Evolutionary conservation across 805 yeast species (phyloP), one percentile per base, ranked within the genome.

Genomic region (Teunomyces gatunensis): DNA sequence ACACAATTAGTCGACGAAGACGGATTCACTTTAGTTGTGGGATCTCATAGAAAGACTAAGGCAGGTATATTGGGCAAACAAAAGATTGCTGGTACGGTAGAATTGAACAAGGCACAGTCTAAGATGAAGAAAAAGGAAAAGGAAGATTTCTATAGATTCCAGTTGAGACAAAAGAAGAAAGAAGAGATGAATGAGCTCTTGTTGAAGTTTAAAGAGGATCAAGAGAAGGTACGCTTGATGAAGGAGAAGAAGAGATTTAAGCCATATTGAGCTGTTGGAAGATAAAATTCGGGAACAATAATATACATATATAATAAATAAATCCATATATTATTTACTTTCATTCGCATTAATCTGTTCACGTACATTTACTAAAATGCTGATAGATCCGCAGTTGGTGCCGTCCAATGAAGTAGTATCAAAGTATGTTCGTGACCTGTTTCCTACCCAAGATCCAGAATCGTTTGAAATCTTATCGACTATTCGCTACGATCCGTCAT

Each of bases 141-240:
- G 73, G 77, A 79, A 55, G 98, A 95, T 69, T 94, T 94, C 74
- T 94, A 94, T 74, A 78, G 96, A 59, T 94, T 91, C 81, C 99
- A 94, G 73, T 80, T 94, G 56, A 84, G 99, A 68, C 96, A 94
- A 65, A 80, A 82, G 60, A 92, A 91, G 78, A 94, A 94, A 74
- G 81, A 78, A 53, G 96, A 92, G 67, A 89, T 94, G 88, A 88
- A 89, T 62, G 90, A 88, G 46, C 73, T 94, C 61, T 74, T 94
- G 61, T 74, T 68, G 48, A 89, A 90, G 63, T 94, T 91, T 71
- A 89, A 88, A 65, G 83, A 83, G 51, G 99, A 94, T 67, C 97
- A 94, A 71, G 92, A 85, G 57, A 84, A 84, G 65, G 87, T 94
- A 45, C 80, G 79, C 55, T 68, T 77, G 51, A 83, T 94, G 84